Evolutionary conservation across 1,139 yeast species (phyloP).

Genomic region (Yamadazyma songkhlaensis): DNA sequence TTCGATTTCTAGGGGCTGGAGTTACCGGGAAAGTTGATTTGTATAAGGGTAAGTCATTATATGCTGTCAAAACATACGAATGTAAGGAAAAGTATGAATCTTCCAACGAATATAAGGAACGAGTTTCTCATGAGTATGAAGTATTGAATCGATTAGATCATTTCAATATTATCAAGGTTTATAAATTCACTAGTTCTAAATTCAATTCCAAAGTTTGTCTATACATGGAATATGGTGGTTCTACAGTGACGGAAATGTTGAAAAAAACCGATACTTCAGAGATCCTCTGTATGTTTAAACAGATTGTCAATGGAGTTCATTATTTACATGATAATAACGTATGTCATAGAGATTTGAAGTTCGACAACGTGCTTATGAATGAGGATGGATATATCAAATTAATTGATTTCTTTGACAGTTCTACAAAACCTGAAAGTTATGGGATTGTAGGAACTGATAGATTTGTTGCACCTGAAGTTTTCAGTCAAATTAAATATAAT

Average conservation of each 20-base stretch:
- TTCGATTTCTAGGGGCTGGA: slow-evolving; percentile 22
- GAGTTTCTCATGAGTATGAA: slow-evolving; percentile 38
- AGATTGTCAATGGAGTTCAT: slow-evolving; percentile 26
- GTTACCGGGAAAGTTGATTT: slow-evolving; percentile 42
- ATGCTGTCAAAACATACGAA: slow-evolving; percentile 42
- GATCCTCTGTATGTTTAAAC: slow-evolving; percentile 33
- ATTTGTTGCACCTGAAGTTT: slow-evolving; percentile 50
- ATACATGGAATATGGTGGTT: slow-evolving; percentile 33
- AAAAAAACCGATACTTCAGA: slow-evolving; percentile 14
- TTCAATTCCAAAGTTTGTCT: slow-evolving; percentile 20
- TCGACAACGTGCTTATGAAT: slow-evolving; percentile 35
- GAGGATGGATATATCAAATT: slow-evolving; percentile 27
- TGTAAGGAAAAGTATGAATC: slow-evolving; percentile 34
- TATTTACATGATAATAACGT: slow-evolving; percentile 30
- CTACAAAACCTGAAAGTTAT: slow-evolving; percentile 18
- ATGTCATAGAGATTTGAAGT: slow-evolving; percentile 44
- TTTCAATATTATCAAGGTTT: slow-evolving; percentile 31
- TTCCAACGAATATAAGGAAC: slow-evolving; percentile 28
- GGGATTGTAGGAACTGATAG: slow-evolving; percentile 52
- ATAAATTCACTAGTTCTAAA: slow-evolving; percentile 21
- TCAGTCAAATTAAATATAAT: slow-evolving; percentile 31
- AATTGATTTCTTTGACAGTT: slow-evolving; percentile 30
- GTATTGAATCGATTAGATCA: slow-evolving; percentile 28
- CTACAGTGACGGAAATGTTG: slow-evolving; percentile 19
- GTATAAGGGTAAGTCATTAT: slow-evolving; percentile 16